These are phyloP conservation scores for Botrytis deweyae DNA, from an alignment of 2,329 filamentous ascomycete species.

Conservation along the genomic window DNA sequence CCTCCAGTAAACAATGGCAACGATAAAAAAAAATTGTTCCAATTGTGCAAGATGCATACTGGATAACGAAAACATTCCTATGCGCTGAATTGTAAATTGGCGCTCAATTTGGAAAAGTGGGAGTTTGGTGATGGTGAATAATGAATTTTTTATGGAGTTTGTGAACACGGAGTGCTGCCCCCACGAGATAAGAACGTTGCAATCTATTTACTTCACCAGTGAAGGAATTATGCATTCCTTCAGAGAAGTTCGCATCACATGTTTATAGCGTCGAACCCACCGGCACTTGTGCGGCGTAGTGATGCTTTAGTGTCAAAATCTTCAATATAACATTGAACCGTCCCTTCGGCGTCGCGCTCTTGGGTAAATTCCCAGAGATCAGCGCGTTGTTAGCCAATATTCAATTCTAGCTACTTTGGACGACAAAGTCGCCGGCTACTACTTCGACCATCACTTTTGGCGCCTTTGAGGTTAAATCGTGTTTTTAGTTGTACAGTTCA, in stretches of 20 bases:
- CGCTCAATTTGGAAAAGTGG: slow-evolving; percentile 2
- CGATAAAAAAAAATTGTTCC: background rate
- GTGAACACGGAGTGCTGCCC: slow-evolving; percentile 6
- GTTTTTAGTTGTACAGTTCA: background rate
- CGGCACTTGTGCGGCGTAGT: slow-evolving; percentile 7
- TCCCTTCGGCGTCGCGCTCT: slow-evolving; percentile 8
- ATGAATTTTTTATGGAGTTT: background rate
- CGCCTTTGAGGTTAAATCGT: background rate
- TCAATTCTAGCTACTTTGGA: background rate
- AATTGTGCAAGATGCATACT: slow-evolving; percentile 15
- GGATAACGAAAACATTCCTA: background rate
- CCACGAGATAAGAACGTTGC: background rate
- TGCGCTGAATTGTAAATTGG: slow-evolving; percentile 13
- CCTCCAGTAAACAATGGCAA: slow-evolving; percentile 4
- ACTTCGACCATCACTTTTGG: background rate
- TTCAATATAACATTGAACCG: background rate
- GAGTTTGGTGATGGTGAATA: background rate
- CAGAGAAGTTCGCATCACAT: background rate
- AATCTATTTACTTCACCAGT: background rate
- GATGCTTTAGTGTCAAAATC: background rate
- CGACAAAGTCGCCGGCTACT: background rate
- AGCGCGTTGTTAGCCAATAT: background rate
- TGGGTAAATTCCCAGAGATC: background rate
- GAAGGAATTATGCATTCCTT: background rate
- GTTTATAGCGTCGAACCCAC: background rate